Conservation (phyloP, 495 filamentous ascomycete genomes). For the Daldinia bambusicola region DNA sequence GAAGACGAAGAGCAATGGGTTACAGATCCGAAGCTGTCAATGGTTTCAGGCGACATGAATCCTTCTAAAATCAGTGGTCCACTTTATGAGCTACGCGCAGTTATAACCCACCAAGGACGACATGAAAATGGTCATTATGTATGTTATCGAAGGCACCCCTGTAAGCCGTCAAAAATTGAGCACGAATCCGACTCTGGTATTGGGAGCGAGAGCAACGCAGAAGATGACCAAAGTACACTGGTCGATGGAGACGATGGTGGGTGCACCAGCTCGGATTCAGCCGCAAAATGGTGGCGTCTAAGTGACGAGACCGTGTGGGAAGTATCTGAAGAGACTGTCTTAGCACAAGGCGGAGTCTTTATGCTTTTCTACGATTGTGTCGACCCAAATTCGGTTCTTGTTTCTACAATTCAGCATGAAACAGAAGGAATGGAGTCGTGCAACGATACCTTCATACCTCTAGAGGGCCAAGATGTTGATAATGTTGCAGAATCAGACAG, state of each 20-base stretch:
- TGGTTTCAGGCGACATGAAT: slow-evolving; percentile 66
- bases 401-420: slow-evolving; percentile 25
- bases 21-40: slow-evolving; percentile 70
- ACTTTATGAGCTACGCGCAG: slow-evolving; percentile 83
- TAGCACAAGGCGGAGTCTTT: slow-evolving; percentile 85
- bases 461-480: background rate
- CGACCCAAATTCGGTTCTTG: slow-evolving; percentile 50
- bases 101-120: slow-evolving; percentile 86
- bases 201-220: slow-evolving; percentile 5
- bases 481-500: background rate
- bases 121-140: slow-evolving; percentile 98
- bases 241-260: slow-evolving; percentile 51
- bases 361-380: slow-evolving; percentile 95
- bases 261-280: slow-evolving; percentile 33
- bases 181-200: background rate
- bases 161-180: slow-evolving; percentile 26
- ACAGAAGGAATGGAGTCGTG: background rate
- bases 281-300: slow-evolving; percentile 79
- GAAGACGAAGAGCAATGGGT: slow-evolving; percentile 71
- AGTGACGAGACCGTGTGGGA: slow-evolving; percentile 85
- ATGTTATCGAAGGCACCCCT: slow-evolving; percentile 79
- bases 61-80: slow-evolving; percentile 60
- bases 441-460: background rate
- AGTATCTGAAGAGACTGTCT: slow-evolving; percentile 76
- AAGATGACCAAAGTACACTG: slow-evolving; percentile 31